phyloP scores from a whole-genome alignment of 1,284 basidiomycete genomes.

The Meira nashicola region DNA sequence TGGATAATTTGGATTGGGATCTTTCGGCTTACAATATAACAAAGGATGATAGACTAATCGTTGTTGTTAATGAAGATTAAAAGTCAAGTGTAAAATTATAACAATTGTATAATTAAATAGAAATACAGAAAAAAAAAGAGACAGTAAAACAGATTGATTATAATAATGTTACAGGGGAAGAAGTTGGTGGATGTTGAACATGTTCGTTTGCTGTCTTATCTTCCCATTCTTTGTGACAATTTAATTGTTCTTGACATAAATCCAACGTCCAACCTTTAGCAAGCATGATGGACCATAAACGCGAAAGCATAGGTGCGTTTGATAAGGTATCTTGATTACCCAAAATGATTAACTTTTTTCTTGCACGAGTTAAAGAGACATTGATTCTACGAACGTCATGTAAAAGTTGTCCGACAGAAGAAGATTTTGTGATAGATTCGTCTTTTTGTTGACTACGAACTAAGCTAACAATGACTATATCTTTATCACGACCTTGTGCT shows the following conservation, averaged over 20 bases:
- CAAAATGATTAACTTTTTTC: slow-evolving; percentile 58
- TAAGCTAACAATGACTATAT: slow-evolving; percentile 42
- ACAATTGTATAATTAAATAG: not conserved
- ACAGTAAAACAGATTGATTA: not conserved
- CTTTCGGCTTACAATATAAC: slow-evolving; percentile 6
- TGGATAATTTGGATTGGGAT: slow-evolving; percentile 1
- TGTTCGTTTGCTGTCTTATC: not conserved
- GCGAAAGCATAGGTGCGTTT: slow-evolving; percentile 13
- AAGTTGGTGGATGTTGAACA: not conserved
- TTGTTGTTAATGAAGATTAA: not conserved
- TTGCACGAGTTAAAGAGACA: slow-evolving; percentile 41
- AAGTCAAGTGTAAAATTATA: not conserved
- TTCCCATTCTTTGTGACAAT: not conserved
- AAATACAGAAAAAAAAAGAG: not conserved
- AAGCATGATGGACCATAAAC: slow-evolving; percentile 17
- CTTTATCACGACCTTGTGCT: slow-evolving; percentile 80
- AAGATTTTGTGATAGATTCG: not conserved
- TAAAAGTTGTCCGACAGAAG: slow-evolving; percentile 32
- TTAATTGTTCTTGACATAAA: slow-evolving; percentile 5
- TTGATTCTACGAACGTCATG: slow-evolving; percentile 41
- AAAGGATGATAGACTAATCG: slow-evolving; percentile 1
- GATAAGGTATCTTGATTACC: slow-evolving; percentile 31
- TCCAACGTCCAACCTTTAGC: slow-evolving; percentile 10
- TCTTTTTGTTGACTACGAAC: slow-evolving; percentile 20
- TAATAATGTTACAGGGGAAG: not conserved